Base-by-base conservation (phyloP, 2,329 filamentous ascomycete genomes). In the Calonectria pauciramosa region DNA sequence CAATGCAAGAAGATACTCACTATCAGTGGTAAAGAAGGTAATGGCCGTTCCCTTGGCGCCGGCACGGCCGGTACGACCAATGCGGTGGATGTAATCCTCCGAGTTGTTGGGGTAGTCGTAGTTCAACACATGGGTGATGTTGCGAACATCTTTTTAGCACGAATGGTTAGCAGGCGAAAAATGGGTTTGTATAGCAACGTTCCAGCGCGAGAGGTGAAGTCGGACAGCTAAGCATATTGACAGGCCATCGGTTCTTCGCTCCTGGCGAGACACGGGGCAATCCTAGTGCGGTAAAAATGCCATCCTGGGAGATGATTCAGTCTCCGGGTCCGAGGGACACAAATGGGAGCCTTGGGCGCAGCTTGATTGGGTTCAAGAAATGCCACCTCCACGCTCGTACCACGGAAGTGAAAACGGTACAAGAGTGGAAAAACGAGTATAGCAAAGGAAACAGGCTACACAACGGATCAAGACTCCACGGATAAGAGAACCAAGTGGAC, bases 31-130 rank as follows among this genome's bases (percentile, higher is more conserved):
- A 89, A 99, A 99, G 83, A 99, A 92, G 79, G 97, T 99, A 85
- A 99, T 99, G 86, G 97, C 97, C 82, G 96, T 99, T 89, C 97
- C 97, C 79, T 94, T 95, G 83, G 94, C 94, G 89, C 97, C 97
- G 85, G 97, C 96, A 90, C 96, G 95, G 82, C 97, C 96, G 82
- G 97, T 99, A 89, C 97, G 94, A 83, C 97, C 97, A 86, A 96
- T 97, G 86, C 97, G 94, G 86, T 98, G 97, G 81, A 99, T 98
- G 84, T 99, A 99, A 85, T 99, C 96, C 89, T 99, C 97, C 83
- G 97, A 93, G 88, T 99, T 99, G 91, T 99, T 99, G 87, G 96
- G 96, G 88, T 99, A 99, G 87, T 99, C 97, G 95, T 99, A 98
- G 93, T 99, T 99, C 89, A 99, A 92, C 89, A 99, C 97, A 90